Percentiles rank a stretch among this genome's conserved stretches.
phyloP scores from a whole-genome alignment of 2,329 filamentous ascomycete genomes.

The Paecilomyces formosus region DNA sequence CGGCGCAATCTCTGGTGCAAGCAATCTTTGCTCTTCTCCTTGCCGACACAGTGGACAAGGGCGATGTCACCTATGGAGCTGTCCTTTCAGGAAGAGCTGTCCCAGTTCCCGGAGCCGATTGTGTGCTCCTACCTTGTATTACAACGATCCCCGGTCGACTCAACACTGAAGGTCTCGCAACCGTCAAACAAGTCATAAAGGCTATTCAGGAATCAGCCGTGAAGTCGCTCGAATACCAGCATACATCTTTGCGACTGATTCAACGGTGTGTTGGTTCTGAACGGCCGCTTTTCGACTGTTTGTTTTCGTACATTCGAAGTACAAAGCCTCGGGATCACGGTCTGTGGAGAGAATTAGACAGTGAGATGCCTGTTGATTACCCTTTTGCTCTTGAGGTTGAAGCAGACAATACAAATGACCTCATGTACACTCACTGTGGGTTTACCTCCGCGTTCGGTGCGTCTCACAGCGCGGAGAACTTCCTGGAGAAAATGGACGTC shows the following conservation, averaged over 20 bases:
- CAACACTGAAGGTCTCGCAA: conserved; percentile 11
- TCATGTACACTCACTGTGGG: conserved; percentile 15
- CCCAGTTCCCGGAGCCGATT: conserved; percentile 21
- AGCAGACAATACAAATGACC: conserved; percentile 14
- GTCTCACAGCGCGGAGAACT: conserved; percentile 11
- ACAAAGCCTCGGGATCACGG: conserved; percentile 6
- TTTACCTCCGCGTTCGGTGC: conserved; percentile 20
- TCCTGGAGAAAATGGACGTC: conserved; percentile 26
- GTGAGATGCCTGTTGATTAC: conserved; percentile 28
- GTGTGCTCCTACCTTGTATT: conserved; percentile 28
- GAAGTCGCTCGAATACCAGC: conserved; percentile 26
- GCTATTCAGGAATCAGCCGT: conserved; percentile 15
- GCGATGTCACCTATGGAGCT: conserved; percentile 25
- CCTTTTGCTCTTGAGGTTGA: conserved; percentile 28
- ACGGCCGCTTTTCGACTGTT: conserved; percentile 24
- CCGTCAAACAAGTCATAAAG: conserved; percentile 15
- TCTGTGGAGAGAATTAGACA: conserved; percentile 24
- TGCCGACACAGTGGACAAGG: conserved; percentile 17
- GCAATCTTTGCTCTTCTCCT: conserved; percentile 26
- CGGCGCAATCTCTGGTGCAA: conserved; percentile 23
- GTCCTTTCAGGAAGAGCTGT: conserved; percentile 27
- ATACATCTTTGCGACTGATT: conserved; percentile 27
- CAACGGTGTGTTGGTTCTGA: conserved; percentile 27
- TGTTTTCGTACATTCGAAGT: conserved; percentile 25
- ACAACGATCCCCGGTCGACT: conserved; percentile 30